Percentiles rank a stretch among this genome's conserved stretches.
phyloP scores from a whole-genome alignment of 2,329 filamentous ascomycete species.

The Drechslerella coelobrocha region DNA sequence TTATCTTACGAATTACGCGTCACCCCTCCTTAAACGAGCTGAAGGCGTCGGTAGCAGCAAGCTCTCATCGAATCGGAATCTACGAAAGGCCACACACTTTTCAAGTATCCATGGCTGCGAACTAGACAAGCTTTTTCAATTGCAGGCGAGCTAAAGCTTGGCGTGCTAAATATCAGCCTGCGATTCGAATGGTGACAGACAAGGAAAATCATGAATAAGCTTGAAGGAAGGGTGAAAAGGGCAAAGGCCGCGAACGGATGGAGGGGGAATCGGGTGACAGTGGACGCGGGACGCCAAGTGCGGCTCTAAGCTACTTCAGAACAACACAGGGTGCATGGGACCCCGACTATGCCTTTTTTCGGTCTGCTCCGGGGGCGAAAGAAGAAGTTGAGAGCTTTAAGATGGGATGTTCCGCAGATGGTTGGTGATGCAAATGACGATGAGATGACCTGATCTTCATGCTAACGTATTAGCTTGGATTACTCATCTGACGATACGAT shows the following conservation, averaged over 20 bases:
- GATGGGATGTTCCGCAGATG: too few relatives aligned
- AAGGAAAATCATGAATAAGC: background rate
- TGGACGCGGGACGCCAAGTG: background rate
- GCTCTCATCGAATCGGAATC: conserved; percentile 15
- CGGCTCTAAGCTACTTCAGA: background rate
- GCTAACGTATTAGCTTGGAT: background rate
- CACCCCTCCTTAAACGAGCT: conserved; percentile 3
- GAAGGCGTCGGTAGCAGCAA: conserved; percentile 15
- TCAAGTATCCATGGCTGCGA: conserved; percentile 7
- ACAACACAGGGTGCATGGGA: background rate
- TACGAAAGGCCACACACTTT: conserved; percentile 8
- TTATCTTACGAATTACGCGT: conserved; percentile 11
- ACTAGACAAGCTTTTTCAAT: conserved; percentile 40
- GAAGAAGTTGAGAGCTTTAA: too few relatives aligned
- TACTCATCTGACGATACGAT: background rate
- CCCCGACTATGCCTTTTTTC: too few relatives aligned
- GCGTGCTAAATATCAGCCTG: conserved; percentile 18
- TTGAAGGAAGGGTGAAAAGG: background rate
- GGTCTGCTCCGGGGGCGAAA: too few relatives aligned
- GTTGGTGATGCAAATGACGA: too few relatives aligned
- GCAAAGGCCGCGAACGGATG: background rate
- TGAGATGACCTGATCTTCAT: background rate
- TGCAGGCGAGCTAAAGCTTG: conserved; percentile 17
- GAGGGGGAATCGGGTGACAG: background rate
- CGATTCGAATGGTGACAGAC: conserved; percentile 1